Percentiles rank a stretch among this genome's conserved stretches.
Evolutionary conservation across 176 grass and related monocot species (phyloP).

Genomic region (Oryza meridionalis): DNA sequence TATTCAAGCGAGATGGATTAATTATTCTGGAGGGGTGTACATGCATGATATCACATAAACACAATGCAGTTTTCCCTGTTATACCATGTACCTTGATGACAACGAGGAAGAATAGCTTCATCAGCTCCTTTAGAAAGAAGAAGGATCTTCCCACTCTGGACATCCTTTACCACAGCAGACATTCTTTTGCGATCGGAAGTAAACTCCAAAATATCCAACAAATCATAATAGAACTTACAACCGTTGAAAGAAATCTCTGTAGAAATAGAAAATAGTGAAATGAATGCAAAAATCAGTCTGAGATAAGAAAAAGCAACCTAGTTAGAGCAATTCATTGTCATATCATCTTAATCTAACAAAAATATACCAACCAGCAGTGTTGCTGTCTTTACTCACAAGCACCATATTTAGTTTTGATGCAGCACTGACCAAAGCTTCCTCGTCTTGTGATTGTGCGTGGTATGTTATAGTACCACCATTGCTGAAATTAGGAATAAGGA

Average conservation of each 20-base stretch:
- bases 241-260: slow-evolving; percentile 79
- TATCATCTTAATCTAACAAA: slow-evolving; percentile 24
- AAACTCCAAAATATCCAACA: slow-evolving; percentile 85
- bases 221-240: slow-evolving; percentile 59
- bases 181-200: slow-evolving; percentile 97
- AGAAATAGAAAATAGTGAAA: slow-evolving; percentile 22
- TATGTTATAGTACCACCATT: slow-evolving; percentile 62
- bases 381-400: slow-evolving; percentile 74
- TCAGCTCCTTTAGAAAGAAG: slow-evolving; percentile 92
- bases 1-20: slow-evolving; percentile 13
- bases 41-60: background rate
- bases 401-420: slow-evolving; percentile 76
- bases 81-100: slow-evolving; percentile 60
- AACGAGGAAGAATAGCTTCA: slow-evolving; percentile 77
- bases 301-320: background rate
- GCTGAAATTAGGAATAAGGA: slow-evolving; percentile 51
- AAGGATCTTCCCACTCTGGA: slow-evolving; percentile 59
- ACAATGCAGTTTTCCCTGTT: slow-evolving; percentile 23
- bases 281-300: slow-evolving; percentile 16
- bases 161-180: slow-evolving; percentile 78
- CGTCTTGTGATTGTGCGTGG: slow-evolving; percentile 96
- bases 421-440: slow-evolving; percentile 90
- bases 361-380: slow-evolving; percentile 59
- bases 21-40: slow-evolving; percentile 6
- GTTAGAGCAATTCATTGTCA: slow-evolving; percentile 3